phyloP scores from a whole-genome alignment of 305 asterid species.

The Ruellia speciosa region DNA sequence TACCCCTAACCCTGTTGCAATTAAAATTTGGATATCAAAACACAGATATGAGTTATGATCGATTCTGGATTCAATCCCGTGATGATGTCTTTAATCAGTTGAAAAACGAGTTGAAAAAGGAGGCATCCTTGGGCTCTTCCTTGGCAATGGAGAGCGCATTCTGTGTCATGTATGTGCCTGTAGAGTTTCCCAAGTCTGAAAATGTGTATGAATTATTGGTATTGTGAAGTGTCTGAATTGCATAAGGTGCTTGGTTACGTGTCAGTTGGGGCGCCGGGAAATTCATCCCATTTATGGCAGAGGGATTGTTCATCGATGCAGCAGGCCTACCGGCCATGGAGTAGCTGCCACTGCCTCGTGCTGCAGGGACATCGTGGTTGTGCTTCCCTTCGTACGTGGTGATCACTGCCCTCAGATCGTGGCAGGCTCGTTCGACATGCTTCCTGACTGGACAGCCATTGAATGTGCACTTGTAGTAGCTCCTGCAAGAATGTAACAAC shows the following conservation, averaged over 20 bases:
- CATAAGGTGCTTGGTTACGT: slow-evolving; percentile 43
- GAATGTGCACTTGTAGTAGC: slow-evolving; percentile 90
- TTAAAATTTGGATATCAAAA: slow-evolving; percentile 19
- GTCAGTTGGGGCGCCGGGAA: slow-evolving; percentile 30
- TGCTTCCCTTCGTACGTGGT: slow-evolving; percentile 95
- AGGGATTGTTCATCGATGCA: not conserved
- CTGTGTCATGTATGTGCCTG: slow-evolving; percentile 19
- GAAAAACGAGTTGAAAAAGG: slow-evolving; percentile 42
- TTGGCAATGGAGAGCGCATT: slow-evolving; percentile 30
- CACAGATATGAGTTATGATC: not conserved
- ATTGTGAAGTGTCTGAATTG: slow-evolving; percentile 63
- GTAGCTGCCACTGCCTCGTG: slow-evolving; percentile 72
- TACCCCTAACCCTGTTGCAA: slow-evolving; percentile 9
- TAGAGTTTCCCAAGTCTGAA: slow-evolving; percentile 33
- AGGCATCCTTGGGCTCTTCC: slow-evolving; percentile 58
- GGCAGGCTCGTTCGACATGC: slow-evolving; percentile 89
- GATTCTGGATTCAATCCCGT: no score
- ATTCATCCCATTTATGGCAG: slow-evolving; percentile 22
- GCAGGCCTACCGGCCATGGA: slow-evolving; percentile 33
- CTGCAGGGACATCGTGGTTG: slow-evolving; percentile 95
- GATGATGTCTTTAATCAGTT: slow-evolving; percentile 24
- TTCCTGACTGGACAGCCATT: slow-evolving; percentile 74
- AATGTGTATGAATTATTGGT: slow-evolving; percentile 26
- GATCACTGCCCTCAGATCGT: slow-evolving; percentile 74
- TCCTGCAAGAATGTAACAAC: slow-evolving; percentile 37